phyloP scores from a whole-genome alignment of 1,139 yeast genomes.

The Hyphopichia buzzinii region DNA sequence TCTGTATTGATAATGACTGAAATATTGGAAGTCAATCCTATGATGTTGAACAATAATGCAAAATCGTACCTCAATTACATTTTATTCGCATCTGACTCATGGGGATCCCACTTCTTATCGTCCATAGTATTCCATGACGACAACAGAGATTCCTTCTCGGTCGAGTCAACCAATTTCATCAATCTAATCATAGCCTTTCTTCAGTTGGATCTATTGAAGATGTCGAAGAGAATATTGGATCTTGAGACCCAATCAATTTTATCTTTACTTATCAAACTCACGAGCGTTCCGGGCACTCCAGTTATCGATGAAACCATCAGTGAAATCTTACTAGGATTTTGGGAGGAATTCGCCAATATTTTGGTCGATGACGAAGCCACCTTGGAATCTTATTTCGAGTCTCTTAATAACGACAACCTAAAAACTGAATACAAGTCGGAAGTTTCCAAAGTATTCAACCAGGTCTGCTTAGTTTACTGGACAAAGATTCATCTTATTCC shows the following conservation, averaged over 20 bases:
- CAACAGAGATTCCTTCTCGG: slow-evolving; percentile 32
- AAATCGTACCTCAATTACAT: slow-evolving; percentile 25
- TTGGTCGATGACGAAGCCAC: slow-evolving; percentile 54
- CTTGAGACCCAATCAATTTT: slow-evolving; percentile 40
- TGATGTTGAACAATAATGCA: slow-evolving; percentile 28
- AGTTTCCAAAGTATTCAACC: slow-evolving; percentile 32
- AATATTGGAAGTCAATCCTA: slow-evolving; percentile 45
- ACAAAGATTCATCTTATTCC: slow-evolving; percentile 47
- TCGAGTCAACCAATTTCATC: slow-evolving; percentile 48
- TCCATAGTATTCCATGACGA: slow-evolving; percentile 20
- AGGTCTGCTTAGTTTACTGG: slow-evolving; percentile 61
- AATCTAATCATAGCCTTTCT: slow-evolving; percentile 52
- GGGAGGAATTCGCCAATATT: slow-evolving; percentile 74
- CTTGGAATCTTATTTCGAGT: slow-evolving; percentile 28
- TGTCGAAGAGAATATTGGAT: slow-evolving; percentile 46
- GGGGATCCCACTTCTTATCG: slow-evolving; percentile 37
- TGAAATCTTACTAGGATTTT: slow-evolving; percentile 67
- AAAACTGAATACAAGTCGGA: slow-evolving; percentile 27
- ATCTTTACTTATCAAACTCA: slow-evolving; percentile 51
- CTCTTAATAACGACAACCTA: slow-evolving; percentile 14
- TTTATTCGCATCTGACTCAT: slow-evolving; percentile 36
- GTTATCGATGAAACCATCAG: slow-evolving; percentile 68
- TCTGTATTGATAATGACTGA: slow-evolving; percentile 42
- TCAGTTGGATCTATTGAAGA: slow-evolving; percentile 48
- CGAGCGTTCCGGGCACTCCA: slow-evolving; percentile 61